phyloP scores from a whole-genome alignment of 257 asterid genomes.

The Gentiana dahurica region DNA sequence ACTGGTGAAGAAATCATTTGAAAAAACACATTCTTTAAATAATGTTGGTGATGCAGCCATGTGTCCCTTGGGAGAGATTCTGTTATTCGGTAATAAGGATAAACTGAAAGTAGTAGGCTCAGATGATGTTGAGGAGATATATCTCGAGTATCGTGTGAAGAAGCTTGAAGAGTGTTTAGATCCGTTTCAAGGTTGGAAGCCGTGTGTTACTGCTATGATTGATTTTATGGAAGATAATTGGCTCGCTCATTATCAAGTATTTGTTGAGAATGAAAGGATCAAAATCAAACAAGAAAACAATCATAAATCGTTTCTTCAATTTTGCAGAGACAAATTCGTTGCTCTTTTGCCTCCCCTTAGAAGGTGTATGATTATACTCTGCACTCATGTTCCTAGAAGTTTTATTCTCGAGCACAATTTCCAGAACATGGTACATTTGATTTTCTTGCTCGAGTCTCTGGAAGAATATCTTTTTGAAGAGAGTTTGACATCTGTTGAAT shows the following conservation, averaged over 20 bases:
- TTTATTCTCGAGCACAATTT: constrained; percentile 20
- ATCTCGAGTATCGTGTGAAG: constrained; percentile 21
- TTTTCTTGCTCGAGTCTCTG: constrained; percentile 19
- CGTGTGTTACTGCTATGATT: constrained; percentile 15
- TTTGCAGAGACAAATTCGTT: no score
- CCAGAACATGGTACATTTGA: constrained; percentile 14
- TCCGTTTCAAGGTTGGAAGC: constrained; percentile 21
- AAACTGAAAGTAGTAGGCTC: constrained; percentile 14
- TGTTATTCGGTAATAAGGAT: constrained; percentile 22
- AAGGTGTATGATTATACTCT: constrained; percentile 14
- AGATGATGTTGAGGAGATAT: constrained; percentile 17
- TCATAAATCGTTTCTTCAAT: no score
- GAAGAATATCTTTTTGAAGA: constrained; percentile 25
- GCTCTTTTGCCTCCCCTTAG: no score
- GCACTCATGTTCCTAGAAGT: constrained; percentile 33
- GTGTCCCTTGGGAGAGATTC: constrained; percentile 26
- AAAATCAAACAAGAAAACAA: constrained; percentile 6
- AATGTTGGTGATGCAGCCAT: background rate
- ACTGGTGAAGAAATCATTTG: constrained; percentile 16
- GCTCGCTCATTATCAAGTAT: constrained; percentile 6
- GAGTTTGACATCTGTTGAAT: constrained; percentile 19
- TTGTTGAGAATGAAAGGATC: constrained; percentile 18
- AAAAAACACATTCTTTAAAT: constrained; percentile 1
- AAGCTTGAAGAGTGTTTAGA: constrained; percentile 23
- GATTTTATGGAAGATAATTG: constrained; percentile 15